Percentiles rank a stretch among this genome's conserved stretches.
phyloP scores from a whole-genome alignment of 345 rosid species.

The Trapa incisa region DNA sequence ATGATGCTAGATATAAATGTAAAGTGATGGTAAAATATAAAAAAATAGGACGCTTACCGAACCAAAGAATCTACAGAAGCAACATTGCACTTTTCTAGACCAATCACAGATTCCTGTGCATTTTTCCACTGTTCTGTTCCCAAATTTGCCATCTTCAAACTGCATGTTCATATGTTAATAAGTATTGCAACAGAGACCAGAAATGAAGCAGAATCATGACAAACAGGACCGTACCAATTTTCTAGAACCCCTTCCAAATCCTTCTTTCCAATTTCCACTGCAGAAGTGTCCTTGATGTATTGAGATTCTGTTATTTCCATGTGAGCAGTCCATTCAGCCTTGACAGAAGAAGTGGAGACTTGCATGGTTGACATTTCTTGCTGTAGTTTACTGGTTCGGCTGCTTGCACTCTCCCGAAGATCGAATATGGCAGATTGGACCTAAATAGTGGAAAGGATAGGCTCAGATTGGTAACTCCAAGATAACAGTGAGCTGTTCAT shows the following conservation, averaged over 20 bases:
- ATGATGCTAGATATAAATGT: neutral
- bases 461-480: neutral
- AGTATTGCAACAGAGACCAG: neutral
- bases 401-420: constrained; percentile 61
- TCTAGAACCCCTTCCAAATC: constrained; percentile 69
- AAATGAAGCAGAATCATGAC: neutral
- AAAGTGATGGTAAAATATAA: neutral
- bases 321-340: constrained; percentile 67
- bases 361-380: constrained; percentile 92
- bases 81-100: constrained; percentile 65
- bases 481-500: neutral
- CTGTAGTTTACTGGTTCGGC: constrained; percentile 61
- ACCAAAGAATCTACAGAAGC: constrained; percentile 79
- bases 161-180: constrained; percentile 14
- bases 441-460: constrained; percentile 19
- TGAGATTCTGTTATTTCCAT: constrained; percentile 71
- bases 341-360: constrained; percentile 59
- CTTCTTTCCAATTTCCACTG: constrained; percentile 65
- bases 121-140: constrained; percentile 77
- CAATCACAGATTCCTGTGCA: constrained; percentile 77
- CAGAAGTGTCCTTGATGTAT: constrained; percentile 55
- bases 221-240: constrained; percentile 43
- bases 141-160: constrained; percentile 62
- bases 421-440: constrained; percentile 86
- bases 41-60: constrained; percentile 36